A percentile compares a stretch with the other conserved stretches of the same genome.
Conservation (phyloP, 1,284 basidiomycete genomes). For the Boletus mariae region DNA sequence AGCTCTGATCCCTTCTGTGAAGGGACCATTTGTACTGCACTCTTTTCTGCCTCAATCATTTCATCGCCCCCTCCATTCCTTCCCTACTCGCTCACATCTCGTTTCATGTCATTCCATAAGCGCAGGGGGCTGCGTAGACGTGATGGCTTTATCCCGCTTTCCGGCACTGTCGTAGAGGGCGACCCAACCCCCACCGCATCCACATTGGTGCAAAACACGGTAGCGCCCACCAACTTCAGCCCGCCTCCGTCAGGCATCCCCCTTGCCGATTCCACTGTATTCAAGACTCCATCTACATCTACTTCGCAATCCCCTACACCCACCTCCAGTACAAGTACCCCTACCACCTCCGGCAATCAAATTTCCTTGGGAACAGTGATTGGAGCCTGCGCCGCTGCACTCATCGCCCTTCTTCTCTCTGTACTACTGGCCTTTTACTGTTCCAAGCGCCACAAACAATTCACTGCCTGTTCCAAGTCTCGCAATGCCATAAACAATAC, state of each 20-base stretch:
- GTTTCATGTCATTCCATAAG: conserved; percentile 14
- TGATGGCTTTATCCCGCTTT: conserved; percentile 13
- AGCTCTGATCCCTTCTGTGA: conserved; percentile 23
- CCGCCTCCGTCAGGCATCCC: conserved; percentile 11
- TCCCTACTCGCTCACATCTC: background rate
- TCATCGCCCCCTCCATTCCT: background rate
- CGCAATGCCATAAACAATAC: conserved; percentile 37
- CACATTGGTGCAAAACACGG: conserved; percentile 21
- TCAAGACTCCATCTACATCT: background rate
- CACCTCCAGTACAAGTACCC: conserved; percentile 11
- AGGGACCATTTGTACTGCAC: conserved; percentile 9
- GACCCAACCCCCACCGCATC: conserved; percentile 26
- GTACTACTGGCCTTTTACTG: conserved; percentile 47
- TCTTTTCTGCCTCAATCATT: conserved; percentile 19
- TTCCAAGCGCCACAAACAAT: conserved; percentile 42
- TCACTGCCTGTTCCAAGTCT: conserved; percentile 7
- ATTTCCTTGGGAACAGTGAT: conserved; percentile 50
- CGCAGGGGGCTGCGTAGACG: conserved; percentile 15
- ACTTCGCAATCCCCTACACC: conserved; percentile 11
- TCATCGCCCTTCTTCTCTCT: conserved; percentile 42
- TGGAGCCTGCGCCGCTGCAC: conserved; percentile 49
- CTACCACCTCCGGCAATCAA: conserved; percentile 16
- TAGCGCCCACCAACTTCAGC: background rate
- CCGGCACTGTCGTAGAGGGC: conserved; percentile 25
- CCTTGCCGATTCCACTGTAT: conserved; percentile 4